Conservation (phyloP, 495 filamentous ascomycete genomes). For the Neurospora discreta region DNA sequence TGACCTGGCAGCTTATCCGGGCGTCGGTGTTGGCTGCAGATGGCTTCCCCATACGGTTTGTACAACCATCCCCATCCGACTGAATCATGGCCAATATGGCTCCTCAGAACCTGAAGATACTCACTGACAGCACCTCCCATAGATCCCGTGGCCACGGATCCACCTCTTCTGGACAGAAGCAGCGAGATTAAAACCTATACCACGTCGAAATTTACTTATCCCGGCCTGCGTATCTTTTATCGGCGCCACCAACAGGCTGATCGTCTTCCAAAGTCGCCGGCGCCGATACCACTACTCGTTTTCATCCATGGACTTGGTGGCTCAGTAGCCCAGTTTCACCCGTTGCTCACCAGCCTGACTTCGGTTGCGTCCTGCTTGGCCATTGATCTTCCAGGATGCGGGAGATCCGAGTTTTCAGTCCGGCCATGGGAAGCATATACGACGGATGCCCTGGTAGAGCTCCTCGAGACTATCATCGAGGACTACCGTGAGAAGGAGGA, state of each 20-base stretch:
- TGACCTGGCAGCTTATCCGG: not conserved
- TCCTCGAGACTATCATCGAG: conserved; percentile 63
- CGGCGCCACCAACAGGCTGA: conserved; percentile 67
- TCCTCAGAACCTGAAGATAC: not conserved
- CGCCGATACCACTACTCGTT: conserved; percentile 72
- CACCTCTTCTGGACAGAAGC: conserved; percentile 65
- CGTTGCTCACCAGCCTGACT: conserved; percentile 68
- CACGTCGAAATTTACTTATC: conserved; percentile 59
- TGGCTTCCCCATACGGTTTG: not conserved
- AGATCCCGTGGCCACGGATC: conserved; percentile 46
- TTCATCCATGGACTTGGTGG: conserved; percentile 90
- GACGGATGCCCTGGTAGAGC: conserved; percentile 59
- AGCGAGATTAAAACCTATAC: conserved; percentile 61
- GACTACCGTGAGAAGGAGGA: conserved; percentile 51
- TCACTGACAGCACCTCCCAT: not conserved
- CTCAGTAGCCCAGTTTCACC: conserved; percentile 76
- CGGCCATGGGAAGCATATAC: conserved; percentile 70
- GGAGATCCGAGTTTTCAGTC: conserved; percentile 60
- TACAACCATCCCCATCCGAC: not conserved
- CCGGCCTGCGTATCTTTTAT: conserved; percentile 72
- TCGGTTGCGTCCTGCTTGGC: conserved; percentile 82
- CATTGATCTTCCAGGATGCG: conserved; percentile 85
- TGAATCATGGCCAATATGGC: not conserved
- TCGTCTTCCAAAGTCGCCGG: conserved; percentile 60
- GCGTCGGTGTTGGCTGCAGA: not conserved